phyloP scores from a whole-genome alignment of 2,329 filamentous ascomycete genomes.

The Phaeosphaeria sp. region DNA sequence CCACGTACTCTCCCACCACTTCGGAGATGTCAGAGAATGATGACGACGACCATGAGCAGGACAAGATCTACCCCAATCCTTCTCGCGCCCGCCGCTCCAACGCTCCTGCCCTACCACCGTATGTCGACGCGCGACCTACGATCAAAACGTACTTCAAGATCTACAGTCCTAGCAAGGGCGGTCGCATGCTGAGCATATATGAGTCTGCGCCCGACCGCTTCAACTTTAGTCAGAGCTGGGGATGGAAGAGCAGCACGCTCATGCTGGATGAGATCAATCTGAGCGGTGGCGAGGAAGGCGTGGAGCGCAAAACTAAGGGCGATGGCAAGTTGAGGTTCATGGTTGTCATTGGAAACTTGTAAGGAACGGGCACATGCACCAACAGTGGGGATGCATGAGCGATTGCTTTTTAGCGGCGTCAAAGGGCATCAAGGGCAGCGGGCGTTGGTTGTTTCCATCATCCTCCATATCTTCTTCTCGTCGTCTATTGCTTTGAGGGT shows the following conservation, averaged over 20 bases:
- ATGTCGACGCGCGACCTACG: slow-evolving; percentile 62
- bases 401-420: neutral
- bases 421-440: neutral
- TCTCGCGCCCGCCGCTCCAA: slow-evolving; percentile 20
- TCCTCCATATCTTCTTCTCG: neutral
- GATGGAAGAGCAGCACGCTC: slow-evolving; percentile 67
- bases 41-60: neutral
- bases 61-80: slow-evolving; percentile 38
- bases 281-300: slow-evolving; percentile 26
- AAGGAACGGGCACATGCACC: neutral
- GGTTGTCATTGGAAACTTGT: slow-evolving; percentile 64
- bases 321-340: slow-evolving; percentile 64
- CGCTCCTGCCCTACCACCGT: slow-evolving; percentile 57
- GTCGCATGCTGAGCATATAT: slow-evolving; percentile 65
- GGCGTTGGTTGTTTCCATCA: neutral
- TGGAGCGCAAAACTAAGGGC: slow-evolving; percentile 41
- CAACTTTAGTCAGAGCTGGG: slow-evolving; percentile 67
- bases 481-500: neutral
- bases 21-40: neutral
- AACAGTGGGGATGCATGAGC: too few relatives aligned
- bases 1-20: slow-evolving; percentile 11
- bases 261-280: slow-evolving; percentile 58
- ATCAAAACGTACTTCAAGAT: slow-evolving; percentile 70
- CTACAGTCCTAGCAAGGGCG: slow-evolving; percentile 65
- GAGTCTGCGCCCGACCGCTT: slow-evolving; percentile 65